Percentiles rank a stretch among this genome's conserved stretches.
Conservation (phyloP, 305 asterid genomes). For the Solanum hybrid region DNA sequence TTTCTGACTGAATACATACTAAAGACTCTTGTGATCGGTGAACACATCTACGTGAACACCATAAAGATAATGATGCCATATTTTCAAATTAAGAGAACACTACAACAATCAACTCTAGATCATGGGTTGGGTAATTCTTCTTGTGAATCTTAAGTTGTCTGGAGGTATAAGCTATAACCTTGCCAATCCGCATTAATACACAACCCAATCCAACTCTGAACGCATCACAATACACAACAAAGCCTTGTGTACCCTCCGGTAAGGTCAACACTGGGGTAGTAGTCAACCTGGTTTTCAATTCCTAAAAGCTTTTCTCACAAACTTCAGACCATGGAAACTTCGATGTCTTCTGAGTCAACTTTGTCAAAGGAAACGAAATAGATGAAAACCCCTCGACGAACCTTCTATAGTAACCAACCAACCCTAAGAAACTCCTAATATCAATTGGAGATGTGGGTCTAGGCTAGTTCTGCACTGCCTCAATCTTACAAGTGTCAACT, state of each 20-base stretch:
- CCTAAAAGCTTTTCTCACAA: background rate
- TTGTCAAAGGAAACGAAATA: background rate
- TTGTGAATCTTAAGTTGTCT: background rate
- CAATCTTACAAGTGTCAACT: background rate
- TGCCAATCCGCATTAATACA: background rate
- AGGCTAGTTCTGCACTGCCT: background rate
- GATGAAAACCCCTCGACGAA: background rate
- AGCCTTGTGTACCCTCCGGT: background rate
- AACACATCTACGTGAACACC: background rate
- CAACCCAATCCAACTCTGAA: background rate
- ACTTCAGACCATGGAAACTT: background rate
- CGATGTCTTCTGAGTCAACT: background rate
- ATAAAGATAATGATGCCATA: background rate
- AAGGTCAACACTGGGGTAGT: background rate
- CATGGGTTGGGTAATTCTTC: background rate
- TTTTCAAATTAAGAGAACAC: background rate
- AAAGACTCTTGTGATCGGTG: background rate
- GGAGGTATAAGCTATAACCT: background rate
- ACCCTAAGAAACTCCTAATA: background rate
- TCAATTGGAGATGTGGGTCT: background rate
- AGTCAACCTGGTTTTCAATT: background rate
- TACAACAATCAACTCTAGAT: no score
- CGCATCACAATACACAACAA: no score
- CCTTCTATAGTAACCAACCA: background rate
- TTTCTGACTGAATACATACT: no score